Base-by-base conservation (phyloP, 2,329 filamentous ascomycete genomes). In the Calonectria hongkongensis region DNA sequence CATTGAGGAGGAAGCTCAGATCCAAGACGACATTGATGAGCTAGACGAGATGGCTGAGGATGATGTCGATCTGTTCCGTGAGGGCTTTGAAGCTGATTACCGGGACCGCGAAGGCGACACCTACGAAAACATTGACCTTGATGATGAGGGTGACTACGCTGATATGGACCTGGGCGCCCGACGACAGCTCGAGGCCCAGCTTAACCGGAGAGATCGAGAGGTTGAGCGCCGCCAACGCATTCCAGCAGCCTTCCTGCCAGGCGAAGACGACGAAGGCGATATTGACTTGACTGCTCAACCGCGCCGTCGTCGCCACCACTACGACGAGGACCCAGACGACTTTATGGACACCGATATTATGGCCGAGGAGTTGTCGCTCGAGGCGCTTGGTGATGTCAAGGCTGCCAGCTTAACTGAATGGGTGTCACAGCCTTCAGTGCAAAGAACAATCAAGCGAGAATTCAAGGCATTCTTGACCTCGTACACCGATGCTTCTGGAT, bases 391-490 rank as follows among this genome's bases (percentile, higher is more conserved):
- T 74, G 97, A 99, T 83, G 93, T 98, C 75, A 99, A 99, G 84
- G 95, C 97, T 21, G 91, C 95, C 21, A 98, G 94, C 78, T 88
- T 99, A 81, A 97, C 95, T 0, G 97, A 99, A 76, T 99, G 97
- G 97, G 94, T 99, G 50, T 93, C 95, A 16, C 93, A 96, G 79
- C 94, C 95, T 3, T 92, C 95, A 16, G 97, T 99, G 15, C 95
- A 98, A 85, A 92, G 95, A 78, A 97, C 96, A 1, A 97, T 99
- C 84, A 96, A 95, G 82, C 92, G 96, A 80, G 97, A 99, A 85
- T 99, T 99, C 91, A 98, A 98, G 84, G 94, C 94, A 3, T 99
- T 99, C 87, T 87, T 99, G 80, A 98, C 97, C 13, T 96, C 98
- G 79, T 98, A 97, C 83, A 98, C 93, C 7, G 97, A 99, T 81